These are phyloP conservation scores for Clarireedia hainanense DNA, from an alignment of 2,329 filamentous ascomycete species.

Conservation along the genomic window DNA sequence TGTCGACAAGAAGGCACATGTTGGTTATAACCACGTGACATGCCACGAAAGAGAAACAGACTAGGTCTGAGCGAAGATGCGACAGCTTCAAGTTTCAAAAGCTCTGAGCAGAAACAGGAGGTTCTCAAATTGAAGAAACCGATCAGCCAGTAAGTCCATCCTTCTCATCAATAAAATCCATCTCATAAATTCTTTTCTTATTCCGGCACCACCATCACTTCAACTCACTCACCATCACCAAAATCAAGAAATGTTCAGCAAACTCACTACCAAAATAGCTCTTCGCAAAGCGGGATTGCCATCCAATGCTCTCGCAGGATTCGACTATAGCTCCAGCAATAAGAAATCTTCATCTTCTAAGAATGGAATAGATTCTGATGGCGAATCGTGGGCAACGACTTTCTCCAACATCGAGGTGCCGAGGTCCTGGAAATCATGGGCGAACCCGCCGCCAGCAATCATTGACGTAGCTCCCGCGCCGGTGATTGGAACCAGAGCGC, in stretches of 20 bases:
- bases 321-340: constrained; percentile 4
- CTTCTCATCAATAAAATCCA: not conserved
- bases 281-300: constrained; percentile 27
- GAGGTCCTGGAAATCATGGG: constrained; percentile 24
- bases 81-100: constrained; percentile 5
- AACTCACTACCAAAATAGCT: constrained; percentile 27
- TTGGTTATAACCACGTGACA: not conserved
- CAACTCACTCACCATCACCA: not conserved
- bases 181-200: not conserved
- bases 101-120: not conserved
- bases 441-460: constrained; percentile 22
- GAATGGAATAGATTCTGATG: constrained; percentile 4
- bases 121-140: not conserved
- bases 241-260: constrained; percentile 22
- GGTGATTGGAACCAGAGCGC: constrained; percentile 20
- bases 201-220: not conserved
- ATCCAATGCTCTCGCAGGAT: constrained; percentile 18
- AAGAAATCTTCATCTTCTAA: constrained; percentile 14
- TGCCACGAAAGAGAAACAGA: not conserved
- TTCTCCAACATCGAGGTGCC: constrained; percentile 25
- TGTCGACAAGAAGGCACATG: not conserved
- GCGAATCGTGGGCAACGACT: constrained; percentile 22
- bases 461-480: constrained; percentile 21
- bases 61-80: constrained; percentile 1
- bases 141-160: not conserved